phyloP scores from a whole-genome alignment of 2,329 filamentous ascomycete species.

The Ascochyta viciae-villosae region DNA sequence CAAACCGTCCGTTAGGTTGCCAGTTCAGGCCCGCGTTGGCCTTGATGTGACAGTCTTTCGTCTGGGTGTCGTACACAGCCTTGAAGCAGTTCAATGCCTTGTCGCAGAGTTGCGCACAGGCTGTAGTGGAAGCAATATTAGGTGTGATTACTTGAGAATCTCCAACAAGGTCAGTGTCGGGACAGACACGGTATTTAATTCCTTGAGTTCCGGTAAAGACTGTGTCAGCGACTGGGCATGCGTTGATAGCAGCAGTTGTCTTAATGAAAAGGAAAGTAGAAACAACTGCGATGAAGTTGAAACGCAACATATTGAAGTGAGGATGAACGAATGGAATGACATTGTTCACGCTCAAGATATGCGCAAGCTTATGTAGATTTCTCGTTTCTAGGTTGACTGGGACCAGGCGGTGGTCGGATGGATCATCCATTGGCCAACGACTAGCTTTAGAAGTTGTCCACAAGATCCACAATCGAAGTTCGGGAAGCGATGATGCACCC shows the following conservation, averaged over 20 bases:
- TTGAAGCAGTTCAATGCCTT: constrained; percentile 32
- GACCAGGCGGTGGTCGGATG: background rate
- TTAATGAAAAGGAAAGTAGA: constrained; percentile 26
- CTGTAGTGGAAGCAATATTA: constrained; percentile 26
- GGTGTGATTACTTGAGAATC: constrained; percentile 18
- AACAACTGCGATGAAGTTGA: constrained; percentile 21
- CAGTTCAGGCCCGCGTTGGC: constrained; percentile 24
- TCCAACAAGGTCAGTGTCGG: constrained; percentile 29
- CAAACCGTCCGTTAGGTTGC: constrained; percentile 28
- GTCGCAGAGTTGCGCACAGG: constrained; percentile 32
- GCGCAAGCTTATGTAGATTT: constrained; percentile 2
- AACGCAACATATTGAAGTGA: constrained; percentile 21
- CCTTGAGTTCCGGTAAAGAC: constrained; percentile 27
- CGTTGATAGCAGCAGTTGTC: constrained; percentile 26
- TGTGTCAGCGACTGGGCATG: constrained; percentile 28
- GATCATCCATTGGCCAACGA: background rate
- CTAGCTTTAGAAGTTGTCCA: background rate
- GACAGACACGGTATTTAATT: constrained; percentile 32
- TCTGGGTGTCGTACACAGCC: constrained; percentile 34
- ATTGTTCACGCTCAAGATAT: background rate
- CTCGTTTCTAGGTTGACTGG: too few relatives aligned
- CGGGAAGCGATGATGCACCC: constrained; percentile 3
- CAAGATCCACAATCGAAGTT: constrained; percentile 2
- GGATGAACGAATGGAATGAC: background rate
- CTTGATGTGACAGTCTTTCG: constrained; percentile 33